Evolutionary conservation across 2,329 filamentous ascomycete species (phyloP).

Genomic region (Arthrobotrys musiformis): DNA sequence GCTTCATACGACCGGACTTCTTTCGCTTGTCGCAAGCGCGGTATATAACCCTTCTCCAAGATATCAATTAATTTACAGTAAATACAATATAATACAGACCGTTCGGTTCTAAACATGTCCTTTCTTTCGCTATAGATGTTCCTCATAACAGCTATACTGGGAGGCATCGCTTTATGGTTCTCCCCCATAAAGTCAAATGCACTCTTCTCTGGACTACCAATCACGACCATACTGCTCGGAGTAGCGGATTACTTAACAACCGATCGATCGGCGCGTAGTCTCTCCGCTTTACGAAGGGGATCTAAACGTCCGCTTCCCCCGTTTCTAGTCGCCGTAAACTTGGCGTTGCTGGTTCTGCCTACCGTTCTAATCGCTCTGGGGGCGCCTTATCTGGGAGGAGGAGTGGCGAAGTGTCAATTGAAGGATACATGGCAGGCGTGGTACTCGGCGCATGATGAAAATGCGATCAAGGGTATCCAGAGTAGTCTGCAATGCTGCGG

Average conservation of each 20-base stretch:
- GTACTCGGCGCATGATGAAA: conserved; percentile 10
- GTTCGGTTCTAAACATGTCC: no score
- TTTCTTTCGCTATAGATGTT: no score
- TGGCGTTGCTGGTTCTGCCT: background rate
- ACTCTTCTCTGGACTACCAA: no score
- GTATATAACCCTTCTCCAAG: no score
- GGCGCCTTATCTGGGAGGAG: background rate
- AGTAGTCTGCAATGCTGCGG: conserved; percentile 36
- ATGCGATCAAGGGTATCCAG: conserved; percentile 21
- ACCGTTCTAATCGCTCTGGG: background rate
- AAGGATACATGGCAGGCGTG: conserved; percentile 23
- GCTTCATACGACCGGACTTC: no score
- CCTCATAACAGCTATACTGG: no score
- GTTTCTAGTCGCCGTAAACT: background rate
- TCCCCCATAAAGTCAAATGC: no score
- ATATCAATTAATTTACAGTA: no score
- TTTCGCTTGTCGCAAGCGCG: no score
- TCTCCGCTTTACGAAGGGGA: background rate
- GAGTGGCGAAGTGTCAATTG: background rate
- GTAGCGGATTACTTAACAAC: background rate
- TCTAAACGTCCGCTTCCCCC: background rate
- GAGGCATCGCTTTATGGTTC: no score
- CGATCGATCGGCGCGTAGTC: no score
- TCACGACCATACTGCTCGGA: background rate
- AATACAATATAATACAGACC: no score